Base-by-base conservation (phyloP, 305 asterid genomes). In the Rubia tinctorum region DNA sequence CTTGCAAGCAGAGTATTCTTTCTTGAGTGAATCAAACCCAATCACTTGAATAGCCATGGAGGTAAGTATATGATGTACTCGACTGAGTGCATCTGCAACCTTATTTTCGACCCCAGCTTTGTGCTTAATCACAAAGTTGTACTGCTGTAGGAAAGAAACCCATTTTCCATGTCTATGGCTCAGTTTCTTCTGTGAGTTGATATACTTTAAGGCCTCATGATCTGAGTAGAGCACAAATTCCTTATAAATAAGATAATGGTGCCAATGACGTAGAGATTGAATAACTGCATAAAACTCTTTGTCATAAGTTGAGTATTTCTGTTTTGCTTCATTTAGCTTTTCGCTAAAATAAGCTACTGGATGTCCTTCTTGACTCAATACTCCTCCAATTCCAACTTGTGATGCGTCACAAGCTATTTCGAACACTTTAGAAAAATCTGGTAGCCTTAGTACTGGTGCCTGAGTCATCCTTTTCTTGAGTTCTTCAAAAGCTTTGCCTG, bases 261-360 rank as follows among this genome's bases (percentile, higher is more conserved):
- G 2, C 71, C 39, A 45, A 30, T 27, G 49, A 5, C 13, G 7
- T 15, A 63, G 13, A 17, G 64, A 42, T 62, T 43, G 62, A 27
- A 61, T 51, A 6, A 72, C n/a, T 7, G 17, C 62, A 62, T 43
- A 72, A 34, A 72, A 9, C 15, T 61, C 69, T 11, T 43, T 14
- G 34, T 43, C 62, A 4, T 58, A 72, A 10, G 62, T 62, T 8
- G 22, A 73, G 17, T 62, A 27, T 6, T 4, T 73, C 6, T 60
- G 39, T 22, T 18, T 44, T 8, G 39, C 68, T 6, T 72, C 76
- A 72, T 25, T 60, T 7, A 18, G 10, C 43, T 72, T 72, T 45
- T 62, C 59, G 42, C 61, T 43, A 60, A 25, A 72, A 45, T 18
- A 69, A 25, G 62, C 18, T 20, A 45, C 49, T 44, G 12, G 49